These are phyloP conservation scores for Oryza rufipogon DNA, from an alignment of 176 grass and related monocot genomes.

Conservation along the genomic window DNA sequence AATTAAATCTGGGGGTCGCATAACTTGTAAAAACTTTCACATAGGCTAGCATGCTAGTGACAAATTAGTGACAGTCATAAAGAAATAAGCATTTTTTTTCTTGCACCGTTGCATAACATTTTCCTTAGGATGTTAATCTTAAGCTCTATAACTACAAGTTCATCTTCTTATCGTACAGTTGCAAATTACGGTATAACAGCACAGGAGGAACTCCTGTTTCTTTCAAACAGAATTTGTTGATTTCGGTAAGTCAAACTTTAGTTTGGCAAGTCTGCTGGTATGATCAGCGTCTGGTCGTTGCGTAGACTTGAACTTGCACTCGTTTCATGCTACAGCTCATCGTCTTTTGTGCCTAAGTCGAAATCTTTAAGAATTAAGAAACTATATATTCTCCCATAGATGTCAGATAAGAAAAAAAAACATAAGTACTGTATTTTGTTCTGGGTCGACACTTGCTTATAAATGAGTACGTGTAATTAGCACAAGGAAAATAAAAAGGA, in stretches of 20 bases:
- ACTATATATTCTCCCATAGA: background rate
- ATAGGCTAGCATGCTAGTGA: background rate
- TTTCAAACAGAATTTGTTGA: too few species aligned
- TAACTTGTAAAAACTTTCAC: background rate
- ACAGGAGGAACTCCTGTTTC: too few species aligned
- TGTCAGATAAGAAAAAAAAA: background rate
- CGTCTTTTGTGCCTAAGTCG: background rate
- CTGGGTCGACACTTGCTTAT: background rate
- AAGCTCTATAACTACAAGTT: too few species aligned
- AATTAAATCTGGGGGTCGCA: background rate
- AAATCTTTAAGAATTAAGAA: background rate
- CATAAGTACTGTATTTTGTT: too few species aligned
- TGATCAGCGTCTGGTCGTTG: too few species aligned
- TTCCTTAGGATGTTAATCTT: too few species aligned
- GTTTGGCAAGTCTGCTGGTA: too few species aligned
- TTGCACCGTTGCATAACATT: too few species aligned
- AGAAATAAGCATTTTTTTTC: too few species aligned
- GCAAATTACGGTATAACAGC: too few species aligned
- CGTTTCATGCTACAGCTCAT: background rate
- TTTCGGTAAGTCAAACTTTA: too few species aligned
- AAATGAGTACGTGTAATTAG: background rate
- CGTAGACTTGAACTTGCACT: background rate
- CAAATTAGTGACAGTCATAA: background rate
- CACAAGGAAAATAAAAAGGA: background rate
- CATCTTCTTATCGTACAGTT: too few species aligned